Evolutionary conservation across 1,139 yeast genomes (phyloP).

Genomic region (Yamadazyma jaroonii): DNA sequence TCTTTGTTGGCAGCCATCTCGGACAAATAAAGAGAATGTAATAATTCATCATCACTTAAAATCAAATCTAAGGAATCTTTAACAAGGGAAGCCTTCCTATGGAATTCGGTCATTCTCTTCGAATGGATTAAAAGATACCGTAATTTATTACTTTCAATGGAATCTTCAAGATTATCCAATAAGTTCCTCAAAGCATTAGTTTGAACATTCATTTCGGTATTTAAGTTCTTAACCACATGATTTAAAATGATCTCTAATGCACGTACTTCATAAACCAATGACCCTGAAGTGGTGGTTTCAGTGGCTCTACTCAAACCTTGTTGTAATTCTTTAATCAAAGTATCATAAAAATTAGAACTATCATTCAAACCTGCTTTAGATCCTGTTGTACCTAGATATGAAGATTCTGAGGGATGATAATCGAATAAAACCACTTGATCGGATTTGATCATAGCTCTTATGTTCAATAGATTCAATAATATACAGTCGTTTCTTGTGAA

Average conservation of each 20-base stretch:
- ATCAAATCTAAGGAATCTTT: conserved; percentile 40
- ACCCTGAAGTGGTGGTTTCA: conserved; percentile 17
- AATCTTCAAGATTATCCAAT: conserved; percentile 35
- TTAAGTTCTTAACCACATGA: conserved; percentile 36
- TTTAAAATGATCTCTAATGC: conserved; percentile 44
- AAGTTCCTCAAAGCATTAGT: conserved; percentile 37
- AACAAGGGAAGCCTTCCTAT: conserved; percentile 39
- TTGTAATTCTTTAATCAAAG: conserved; percentile 32
- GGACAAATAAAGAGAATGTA: conserved; percentile 39
- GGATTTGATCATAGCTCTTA: conserved; percentile 40
- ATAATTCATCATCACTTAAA: conserved; percentile 39
- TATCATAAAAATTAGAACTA: conserved; percentile 31
- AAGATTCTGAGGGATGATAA: conserved; percentile 17
- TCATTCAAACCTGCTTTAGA: conserved; percentile 29
- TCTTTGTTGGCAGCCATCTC: conserved; percentile 25
- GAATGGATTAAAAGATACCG: conserved; percentile 42
- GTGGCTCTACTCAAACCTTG: conserved; percentile 21
- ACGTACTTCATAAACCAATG: conserved; percentile 41
- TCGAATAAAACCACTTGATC: conserved; percentile 43
- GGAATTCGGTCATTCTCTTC: conserved; percentile 44
- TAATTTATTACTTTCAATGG: conserved; percentile 39
- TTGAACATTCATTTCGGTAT: conserved; percentile 45
- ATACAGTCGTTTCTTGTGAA: conserved; percentile 36
- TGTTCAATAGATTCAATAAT: conserved; percentile 38
- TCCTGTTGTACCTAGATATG: conserved; percentile 6